Evolutionary conservation across 1,284 basidiomycete genomes (phyloP).

Genomic region (Coniferiporia sulphurascens): DNA sequence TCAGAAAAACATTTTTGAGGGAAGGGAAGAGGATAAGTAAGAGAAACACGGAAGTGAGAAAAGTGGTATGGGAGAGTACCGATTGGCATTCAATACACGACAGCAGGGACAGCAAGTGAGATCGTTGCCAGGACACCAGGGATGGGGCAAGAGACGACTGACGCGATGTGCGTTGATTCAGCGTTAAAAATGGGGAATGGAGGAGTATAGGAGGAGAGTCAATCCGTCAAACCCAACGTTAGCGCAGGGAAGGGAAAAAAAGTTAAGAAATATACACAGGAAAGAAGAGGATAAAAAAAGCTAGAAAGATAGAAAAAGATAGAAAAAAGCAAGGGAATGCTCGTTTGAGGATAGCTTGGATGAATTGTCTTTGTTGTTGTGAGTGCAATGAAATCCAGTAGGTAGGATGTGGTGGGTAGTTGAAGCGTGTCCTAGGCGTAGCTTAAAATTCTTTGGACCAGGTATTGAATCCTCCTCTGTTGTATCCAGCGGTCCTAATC

Average conservation of each 20-base stretch:
- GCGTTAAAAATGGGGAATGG: not conserved
- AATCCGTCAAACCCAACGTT: not conserved
- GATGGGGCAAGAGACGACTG: not conserved
- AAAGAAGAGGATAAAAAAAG: not conserved
- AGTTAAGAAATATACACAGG: not conserved
- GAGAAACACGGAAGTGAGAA: conserved; percentile 11
- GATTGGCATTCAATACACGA: not conserved
- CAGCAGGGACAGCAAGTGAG: not conserved
- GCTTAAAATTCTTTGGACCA: conserved; percentile 1
- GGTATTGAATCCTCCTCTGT: not conserved
- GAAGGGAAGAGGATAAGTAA: conserved; percentile 15
- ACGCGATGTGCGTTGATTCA: not conserved
- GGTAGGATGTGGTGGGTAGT: too few relatives aligned
- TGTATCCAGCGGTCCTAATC: conserved; percentile 5
- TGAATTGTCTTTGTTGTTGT: conserved; percentile 1
- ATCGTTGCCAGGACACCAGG: too few relatives aligned
- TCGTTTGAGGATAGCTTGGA: not conserved
- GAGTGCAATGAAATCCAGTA: not conserved
- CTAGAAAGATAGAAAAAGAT: not conserved
- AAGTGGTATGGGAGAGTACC: not conserved
- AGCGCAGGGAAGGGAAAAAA: not conserved
- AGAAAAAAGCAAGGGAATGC: not conserved
- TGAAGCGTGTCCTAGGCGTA: not conserved
- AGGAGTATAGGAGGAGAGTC: not conserved
- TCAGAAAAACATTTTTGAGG: not conserved